These are phyloP conservation scores for Mycena crocata DNA, from an alignment of 768 basidiomycete genomes.

Conservation along the genomic window DNA sequence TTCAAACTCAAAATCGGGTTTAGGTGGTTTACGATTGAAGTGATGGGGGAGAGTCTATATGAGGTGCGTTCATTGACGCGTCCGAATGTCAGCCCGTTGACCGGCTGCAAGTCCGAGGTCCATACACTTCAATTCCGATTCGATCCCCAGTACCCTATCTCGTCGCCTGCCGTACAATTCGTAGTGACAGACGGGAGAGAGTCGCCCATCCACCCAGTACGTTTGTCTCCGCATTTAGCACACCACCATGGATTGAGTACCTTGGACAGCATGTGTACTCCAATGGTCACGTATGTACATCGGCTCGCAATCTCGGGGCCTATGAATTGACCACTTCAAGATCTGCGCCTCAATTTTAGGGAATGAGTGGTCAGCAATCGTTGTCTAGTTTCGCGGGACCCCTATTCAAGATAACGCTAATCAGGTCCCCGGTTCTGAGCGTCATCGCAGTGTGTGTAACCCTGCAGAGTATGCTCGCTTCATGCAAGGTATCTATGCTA, in stretches of 20 bases:
- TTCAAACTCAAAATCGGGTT: too few species aligned
- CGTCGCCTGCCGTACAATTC: slow-evolving; percentile 89
- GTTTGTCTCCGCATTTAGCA: slow-evolving; percentile 40
- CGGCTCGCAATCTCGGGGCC: slow-evolving; percentile 18
- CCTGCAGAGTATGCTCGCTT: slow-evolving; percentile 92
- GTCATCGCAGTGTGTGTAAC: slow-evolving; percentile 87
- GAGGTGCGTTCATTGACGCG: slow-evolving; percentile 53
- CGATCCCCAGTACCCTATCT: slow-evolving; percentile 85
- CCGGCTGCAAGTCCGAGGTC: slow-evolving; percentile 69
- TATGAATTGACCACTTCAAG: slow-evolving; percentile 48
- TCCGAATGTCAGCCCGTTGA: background rate
- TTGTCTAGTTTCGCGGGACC: background rate
- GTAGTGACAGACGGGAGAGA: slow-evolving; percentile 71
- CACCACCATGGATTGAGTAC: slow-evolving; percentile 20
- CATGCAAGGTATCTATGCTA: slow-evolving; percentile 72
- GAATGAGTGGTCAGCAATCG: slow-evolving; percentile 73
- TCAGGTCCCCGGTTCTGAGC: slow-evolving; percentile 84
- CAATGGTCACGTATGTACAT: slow-evolving; percentile 78
- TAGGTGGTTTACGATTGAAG: slow-evolving; percentile 83
- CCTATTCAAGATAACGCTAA: slow-evolving; percentile 7
- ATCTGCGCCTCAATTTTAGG: slow-evolving; percentile 93
- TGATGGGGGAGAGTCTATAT: slow-evolving; percentile 87
- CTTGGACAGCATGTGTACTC: slow-evolving; percentile 83
- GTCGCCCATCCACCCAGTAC: slow-evolving; percentile 84
- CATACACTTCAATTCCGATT: slow-evolving; percentile 88